These are phyloP conservation scores for Phanerodontia chrysosporium DNA, from an alignment of 768 basidiomycete species.

Conservation along the genomic window DNA sequence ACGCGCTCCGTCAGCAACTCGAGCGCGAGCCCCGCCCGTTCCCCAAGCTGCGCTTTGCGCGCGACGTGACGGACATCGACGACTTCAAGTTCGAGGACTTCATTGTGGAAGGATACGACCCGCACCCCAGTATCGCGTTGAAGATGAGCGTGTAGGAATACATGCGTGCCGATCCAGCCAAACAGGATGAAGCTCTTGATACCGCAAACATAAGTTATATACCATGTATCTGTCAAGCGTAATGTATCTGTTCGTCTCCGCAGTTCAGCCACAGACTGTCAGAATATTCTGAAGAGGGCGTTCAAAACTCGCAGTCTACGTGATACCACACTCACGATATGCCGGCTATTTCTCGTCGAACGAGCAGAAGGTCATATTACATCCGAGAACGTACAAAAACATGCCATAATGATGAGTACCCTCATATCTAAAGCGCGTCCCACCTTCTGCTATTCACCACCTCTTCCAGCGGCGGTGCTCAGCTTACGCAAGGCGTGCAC, in stretches of 20 bases:
- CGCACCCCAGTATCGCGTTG: conserved; percentile 83
- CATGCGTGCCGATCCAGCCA: not conserved
- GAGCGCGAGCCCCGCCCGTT: conserved; percentile 74
- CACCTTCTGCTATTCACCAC: too few relatives aligned
- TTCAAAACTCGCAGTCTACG: too few relatives aligned
- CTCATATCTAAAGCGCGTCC: too few relatives aligned
- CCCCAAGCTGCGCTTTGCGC: conserved; percentile 73
- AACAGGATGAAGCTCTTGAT: not conserved
- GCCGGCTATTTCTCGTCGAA: too few relatives aligned
- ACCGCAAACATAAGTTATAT: not conserved
- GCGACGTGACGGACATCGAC: conserved; percentile 71
- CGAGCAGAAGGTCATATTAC: too few relatives aligned
- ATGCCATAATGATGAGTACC: too few relatives aligned
- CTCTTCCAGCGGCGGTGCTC: too few relatives aligned
- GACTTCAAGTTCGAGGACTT: conserved; percentile 79
- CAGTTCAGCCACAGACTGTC: too few relatives aligned
- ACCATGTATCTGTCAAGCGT: not conserved
- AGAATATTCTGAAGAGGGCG: too few relatives aligned
- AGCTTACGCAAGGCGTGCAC: too few relatives aligned
- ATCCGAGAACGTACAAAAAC: too few relatives aligned
- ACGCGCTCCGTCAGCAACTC: conserved; percentile 81
- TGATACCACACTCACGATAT: too few relatives aligned
- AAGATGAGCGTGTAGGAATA: conserved; percentile 83
- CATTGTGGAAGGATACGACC: conserved; percentile 81
- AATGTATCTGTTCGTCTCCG: not conserved